Conservation (phyloP, 2,329 filamentous ascomycete species). For the Acrocalymma vagum region DNA sequence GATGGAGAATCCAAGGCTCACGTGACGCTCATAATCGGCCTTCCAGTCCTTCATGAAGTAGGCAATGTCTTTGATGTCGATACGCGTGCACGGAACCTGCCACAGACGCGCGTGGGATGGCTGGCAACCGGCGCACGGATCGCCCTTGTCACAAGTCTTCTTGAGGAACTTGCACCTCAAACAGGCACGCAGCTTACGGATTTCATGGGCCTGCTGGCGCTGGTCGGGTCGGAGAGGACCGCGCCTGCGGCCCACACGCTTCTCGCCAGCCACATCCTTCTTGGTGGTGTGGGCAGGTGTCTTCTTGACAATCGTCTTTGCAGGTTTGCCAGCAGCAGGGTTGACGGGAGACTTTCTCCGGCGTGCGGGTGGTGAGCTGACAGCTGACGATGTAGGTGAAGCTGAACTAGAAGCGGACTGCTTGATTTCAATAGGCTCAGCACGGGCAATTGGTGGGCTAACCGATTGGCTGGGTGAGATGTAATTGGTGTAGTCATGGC, state of each 20-base stretch:
- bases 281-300: slow-evolving; percentile 71
- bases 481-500: slow-evolving; percentile 48
- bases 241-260: slow-evolving; percentile 90
- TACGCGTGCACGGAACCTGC: slow-evolving; percentile 97
- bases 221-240: slow-evolving; percentile 92
- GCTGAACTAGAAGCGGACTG: slow-evolving; percentile 65
- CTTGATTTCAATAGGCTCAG: slow-evolving; percentile 75
- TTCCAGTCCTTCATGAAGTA: slow-evolving; percentile 99
- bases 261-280: slow-evolving; percentile 80
- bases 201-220: slow-evolving; percentile 95
- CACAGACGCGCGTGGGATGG: slow-evolving; percentile 94
- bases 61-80: slow-evolving; percentile 97
- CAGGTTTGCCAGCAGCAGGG: slow-evolving; percentile 68
- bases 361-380: slow-evolving; percentile 68
- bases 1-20: slow-evolving; percentile 85
- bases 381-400: slow-evolving; percentile 65
- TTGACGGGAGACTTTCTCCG: slow-evolving; percentile 75
- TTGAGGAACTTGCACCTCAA: slow-evolving; percentile 98
- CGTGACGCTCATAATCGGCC: slow-evolving; percentile 92
- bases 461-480: slow-evolving; percentile 59
- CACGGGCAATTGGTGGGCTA: slow-evolving; percentile 73
- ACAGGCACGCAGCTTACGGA: slow-evolving; percentile 92
- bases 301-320: slow-evolving; percentile 86
- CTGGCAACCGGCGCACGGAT: slow-evolving; percentile 94
- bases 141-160: slow-evolving; percentile 98